Conservation (phyloP, 176 grass and related monocot species). For the Ensete ventricosum region DNA sequence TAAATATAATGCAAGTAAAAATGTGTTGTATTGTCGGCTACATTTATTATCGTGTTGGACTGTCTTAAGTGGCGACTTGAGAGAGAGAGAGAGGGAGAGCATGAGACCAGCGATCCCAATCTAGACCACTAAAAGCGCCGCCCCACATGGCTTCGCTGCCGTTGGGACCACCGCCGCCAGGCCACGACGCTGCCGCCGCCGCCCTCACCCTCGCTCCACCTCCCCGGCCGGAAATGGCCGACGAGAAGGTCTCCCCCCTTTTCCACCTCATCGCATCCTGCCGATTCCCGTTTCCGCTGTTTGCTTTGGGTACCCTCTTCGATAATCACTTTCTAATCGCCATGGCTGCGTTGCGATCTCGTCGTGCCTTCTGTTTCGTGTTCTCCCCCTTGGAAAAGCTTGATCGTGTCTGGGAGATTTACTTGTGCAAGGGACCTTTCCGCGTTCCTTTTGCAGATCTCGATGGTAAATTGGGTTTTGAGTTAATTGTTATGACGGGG, state of each 20-base stretch:
- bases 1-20: too few relatives aligned
- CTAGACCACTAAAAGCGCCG: not conserved
- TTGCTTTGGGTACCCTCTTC: not conserved
- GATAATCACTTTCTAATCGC: not conserved
- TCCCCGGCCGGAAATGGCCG: conserved; percentile 6
- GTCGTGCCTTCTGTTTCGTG: not conserved
- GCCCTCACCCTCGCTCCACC: not conserved
- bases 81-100: not conserved
- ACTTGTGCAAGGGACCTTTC: too few relatives aligned
- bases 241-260: not conserved
- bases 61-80: conserved; percentile 1
- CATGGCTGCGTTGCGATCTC: not conserved
- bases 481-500: too few relatives aligned
- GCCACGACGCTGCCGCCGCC: not conserved
- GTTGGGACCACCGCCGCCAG: not conserved
- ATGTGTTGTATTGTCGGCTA: not conserved
- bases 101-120: not conserved
- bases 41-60: conserved; percentile 2
- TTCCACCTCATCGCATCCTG: not conserved
- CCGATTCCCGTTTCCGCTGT: not conserved
- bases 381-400: not conserved
- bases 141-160: conserved; percentile 10
- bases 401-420: not conserved
- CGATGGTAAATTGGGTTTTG: too few relatives aligned
- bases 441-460: too few relatives aligned